Evolutionary conservation across 179 eudicot genomes (phyloP), one percentile per base, ranked within the genome.

Genomic region (Beta corolliflora): DNA sequence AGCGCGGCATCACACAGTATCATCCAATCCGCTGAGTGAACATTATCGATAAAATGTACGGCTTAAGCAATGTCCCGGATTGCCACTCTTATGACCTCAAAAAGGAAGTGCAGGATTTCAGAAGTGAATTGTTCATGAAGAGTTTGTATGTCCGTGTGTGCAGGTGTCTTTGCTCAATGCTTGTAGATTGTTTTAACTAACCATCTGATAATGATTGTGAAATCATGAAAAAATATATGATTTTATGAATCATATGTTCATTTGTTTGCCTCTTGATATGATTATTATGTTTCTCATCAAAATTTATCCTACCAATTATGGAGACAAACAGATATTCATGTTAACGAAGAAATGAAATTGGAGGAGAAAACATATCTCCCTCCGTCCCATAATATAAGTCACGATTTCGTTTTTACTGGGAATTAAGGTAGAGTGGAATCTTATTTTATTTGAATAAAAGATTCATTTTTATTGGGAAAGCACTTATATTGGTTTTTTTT

Each of bases 1-100:
- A 94, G 85, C 94, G 98, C 29, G 92, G 92, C 56, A 83, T 87
- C 75, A 90, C 98, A 29, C 97, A 91, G 50, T 94, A 94, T 87
- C 97, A 91, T 84, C 90, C 88, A 65, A 89, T 95, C 63, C 95
- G 92, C 80, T 95, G 77, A 88, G 75, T 16, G 71, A n/a, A 73
- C 80, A 48, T 9, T 48, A 58, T 21, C 2, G 48, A 50, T 25
- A 14, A 14, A 15, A 52, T 50, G 59, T 48, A 72, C 55, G 56
- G 60, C 76, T 81, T 73, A 74, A 18, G 25, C 50, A n/a, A 56
- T 77, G 29, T 66, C 50, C 25, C 31, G 75, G 64, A 36, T 74
- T 44, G 76, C 52, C 31, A 73, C 76, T 77, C 55, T 56, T 76
- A 58, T 50, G n/a, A n/a, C 19, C 82, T 67, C 16, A 5, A 77